Percentiles rank a stretch among this genome's conserved stretches.
Evolutionary conservation across 805 yeast species (phyloP).

Genomic region (Danielia reshetovae): DNA sequence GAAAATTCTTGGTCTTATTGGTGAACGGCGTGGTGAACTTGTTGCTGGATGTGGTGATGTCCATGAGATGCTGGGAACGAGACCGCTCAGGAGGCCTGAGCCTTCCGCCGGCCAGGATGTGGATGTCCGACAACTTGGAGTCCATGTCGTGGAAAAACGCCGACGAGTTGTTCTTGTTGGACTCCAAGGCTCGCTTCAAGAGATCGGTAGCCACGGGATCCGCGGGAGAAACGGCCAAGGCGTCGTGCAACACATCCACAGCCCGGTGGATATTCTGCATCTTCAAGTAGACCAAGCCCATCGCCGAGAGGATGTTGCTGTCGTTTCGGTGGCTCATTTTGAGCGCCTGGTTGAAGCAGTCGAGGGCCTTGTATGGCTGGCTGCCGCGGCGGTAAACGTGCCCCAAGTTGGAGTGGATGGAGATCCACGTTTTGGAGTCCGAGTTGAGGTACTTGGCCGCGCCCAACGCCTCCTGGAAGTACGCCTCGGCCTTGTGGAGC

Average conservation of each 20-base stretch:
- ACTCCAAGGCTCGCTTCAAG: constrained; percentile 71
- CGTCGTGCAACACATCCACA: constrained; percentile 72
- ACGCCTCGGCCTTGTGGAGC: constrained; percentile 62
- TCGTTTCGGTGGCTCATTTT: constrained; percentile 67
- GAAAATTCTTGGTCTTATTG: constrained; percentile 12
- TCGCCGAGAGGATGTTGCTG: constrained; percentile 68
- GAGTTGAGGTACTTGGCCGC: constrained; percentile 68
- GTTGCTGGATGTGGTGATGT: constrained; percentile 9
- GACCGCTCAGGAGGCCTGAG: constrained; percentile 1
- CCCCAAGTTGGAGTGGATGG: constrained; percentile 82
- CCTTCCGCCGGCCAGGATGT: not conserved
- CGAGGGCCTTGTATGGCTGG: constrained; percentile 60
- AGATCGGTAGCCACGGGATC: constrained; percentile 85
- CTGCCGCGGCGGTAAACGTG: constrained; percentile 77
- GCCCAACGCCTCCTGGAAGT: constrained; percentile 63
- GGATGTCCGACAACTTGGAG: constrained; percentile 8
- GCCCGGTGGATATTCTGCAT: constrained; percentile 62
- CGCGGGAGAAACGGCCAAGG: constrained; percentile 71
- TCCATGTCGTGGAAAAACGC: constrained; percentile 12
- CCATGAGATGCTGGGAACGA: constrained; percentile 1
- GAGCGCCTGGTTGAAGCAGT: constrained; percentile 72
- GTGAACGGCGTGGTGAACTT: constrained; percentile 23
- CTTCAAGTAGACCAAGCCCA: constrained; percentile 79
- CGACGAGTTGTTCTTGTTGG: constrained; percentile 33
- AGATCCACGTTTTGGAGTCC: constrained; percentile 78